A percentile compares a stretch with the other conserved stretches of the same genome.
Evolutionary conservation across 441 rosid species (phyloP).

Genomic region (Populus hybrid): DNA sequence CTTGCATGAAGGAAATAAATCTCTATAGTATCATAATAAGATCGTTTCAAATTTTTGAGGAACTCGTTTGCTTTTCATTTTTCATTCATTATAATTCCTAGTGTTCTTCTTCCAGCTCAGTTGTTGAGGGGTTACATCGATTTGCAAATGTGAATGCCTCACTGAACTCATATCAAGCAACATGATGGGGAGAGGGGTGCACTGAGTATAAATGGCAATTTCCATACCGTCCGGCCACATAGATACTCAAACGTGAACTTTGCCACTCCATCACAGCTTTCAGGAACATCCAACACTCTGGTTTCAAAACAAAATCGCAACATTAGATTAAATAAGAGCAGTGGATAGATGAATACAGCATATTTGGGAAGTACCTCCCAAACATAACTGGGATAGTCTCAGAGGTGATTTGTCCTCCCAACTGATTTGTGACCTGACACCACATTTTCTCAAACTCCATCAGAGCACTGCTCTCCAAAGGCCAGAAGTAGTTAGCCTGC

Average conservation of each 20-base stretch:
- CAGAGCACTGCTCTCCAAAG: constrained; percentile 42
- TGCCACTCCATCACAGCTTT: constrained; percentile 84
- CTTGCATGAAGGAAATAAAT: not conserved
- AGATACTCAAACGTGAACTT: constrained; percentile 76
- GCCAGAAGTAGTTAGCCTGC: constrained; percentile 83
- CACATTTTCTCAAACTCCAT: constrained; percentile 66
- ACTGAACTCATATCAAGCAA: not conserved
- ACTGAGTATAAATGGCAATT: constrained; percentile 8
- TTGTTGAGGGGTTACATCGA: not conserved
- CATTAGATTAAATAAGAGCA: constrained; percentile 7
- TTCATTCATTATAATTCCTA: not conserved
- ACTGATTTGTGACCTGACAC: constrained; percentile 54
- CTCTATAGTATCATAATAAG: not conserved
- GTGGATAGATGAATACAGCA: not conserved
- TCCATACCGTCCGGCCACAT: constrained; percentile 70
- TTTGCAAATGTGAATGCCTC: not conserved
- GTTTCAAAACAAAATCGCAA: constrained; percentile 15
- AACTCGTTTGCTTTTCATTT: not conserved
- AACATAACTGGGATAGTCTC: constrained; percentile 75
- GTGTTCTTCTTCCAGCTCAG: not conserved
- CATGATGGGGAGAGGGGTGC: not conserved
- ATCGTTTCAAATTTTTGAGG: not conserved
- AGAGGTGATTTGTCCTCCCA: constrained; percentile 58
- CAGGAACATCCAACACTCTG: constrained; percentile 72
- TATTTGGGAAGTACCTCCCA: constrained; percentile 62